A percentile compares a stretch with the other conserved stretches of the same genome.
Conservation (phyloP, 192 early-diverging fungal genomes). For the Coemansia sp. region DNA sequence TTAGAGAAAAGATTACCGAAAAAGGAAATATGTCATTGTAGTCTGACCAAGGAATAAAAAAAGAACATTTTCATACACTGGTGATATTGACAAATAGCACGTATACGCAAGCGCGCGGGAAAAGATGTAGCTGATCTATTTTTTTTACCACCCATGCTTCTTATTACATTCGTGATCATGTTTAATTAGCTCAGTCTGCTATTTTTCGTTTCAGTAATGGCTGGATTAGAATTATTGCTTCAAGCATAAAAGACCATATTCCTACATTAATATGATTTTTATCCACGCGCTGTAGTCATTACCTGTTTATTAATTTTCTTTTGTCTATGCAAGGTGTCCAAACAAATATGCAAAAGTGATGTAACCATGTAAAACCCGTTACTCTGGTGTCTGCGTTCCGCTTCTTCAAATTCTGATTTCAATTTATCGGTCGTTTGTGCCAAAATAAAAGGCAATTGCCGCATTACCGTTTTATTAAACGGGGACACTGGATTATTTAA, state of each 20-base stretch:
- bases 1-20: neutral
- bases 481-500: neutral
- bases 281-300: neutral
- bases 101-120: neutral
- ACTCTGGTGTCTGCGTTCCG: no score
- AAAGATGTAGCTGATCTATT: neutral
- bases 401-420: neutral
- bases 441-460: neutral
- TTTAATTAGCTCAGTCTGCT: neutral
- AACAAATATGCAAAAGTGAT: neutral
- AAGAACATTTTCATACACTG: neutral
- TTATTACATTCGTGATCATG: conserved; percentile 4
- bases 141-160: neutral
- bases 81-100: neutral
- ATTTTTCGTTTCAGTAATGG: neutral
- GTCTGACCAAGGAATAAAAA: neutral
- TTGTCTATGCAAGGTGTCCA: neutral
- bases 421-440: neutral
- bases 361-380: no score
- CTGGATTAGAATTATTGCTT: neutral
- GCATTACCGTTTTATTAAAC: neutral
- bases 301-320: neutral
- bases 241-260: neutral
- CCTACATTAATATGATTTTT: neutral
- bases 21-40: neutral